Evolutionary conservation across 768 basidiomycete species (phyloP).

Genomic region (Scleroderma citrinum): DNA sequence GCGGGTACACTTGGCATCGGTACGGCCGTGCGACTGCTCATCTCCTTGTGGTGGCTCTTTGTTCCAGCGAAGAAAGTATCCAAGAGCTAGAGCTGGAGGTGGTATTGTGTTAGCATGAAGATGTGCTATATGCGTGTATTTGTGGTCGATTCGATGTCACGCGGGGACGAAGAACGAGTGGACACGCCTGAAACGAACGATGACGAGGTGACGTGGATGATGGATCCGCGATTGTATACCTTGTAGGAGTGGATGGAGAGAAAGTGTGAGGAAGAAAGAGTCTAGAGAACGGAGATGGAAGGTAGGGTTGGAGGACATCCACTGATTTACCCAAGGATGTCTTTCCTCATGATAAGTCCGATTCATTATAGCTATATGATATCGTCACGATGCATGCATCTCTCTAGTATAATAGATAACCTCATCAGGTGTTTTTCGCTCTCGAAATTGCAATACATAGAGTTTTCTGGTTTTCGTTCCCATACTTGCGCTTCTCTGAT

Average conservation of each 20-base stretch:
- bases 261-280: too few relatives aligned
- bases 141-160: not conserved
- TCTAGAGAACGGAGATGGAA: too few relatives aligned
- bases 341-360: too few relatives aligned
- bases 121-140: not conserved
- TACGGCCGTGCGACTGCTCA: constrained; percentile 53
- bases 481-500: too few relatives aligned
- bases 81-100: constrained; percentile 1
- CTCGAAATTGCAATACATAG: too few relatives aligned
- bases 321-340: too few relatives aligned
- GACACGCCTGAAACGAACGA: not conserved
- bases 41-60: constrained; percentile 62
- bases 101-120: too few relatives aligned
- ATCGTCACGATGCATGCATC: too few relatives aligned
- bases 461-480: too few relatives aligned
- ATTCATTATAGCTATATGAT: too few relatives aligned
- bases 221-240: not conserved
- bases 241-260: not conserved
- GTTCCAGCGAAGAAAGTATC: constrained; percentile 35
- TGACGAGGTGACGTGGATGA: not conserved
- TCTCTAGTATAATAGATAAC: too few relatives aligned
- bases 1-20: constrained; percentile 63
- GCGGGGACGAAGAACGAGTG: not conserved
- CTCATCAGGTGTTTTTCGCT: too few relatives aligned
- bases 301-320: not conserved